A percentile compares a stretch with the other conserved stretches of the same genome.
Evolutionary conservation across 176 grass and related monocot genomes (phyloP).

Genomic region (Coix lacrymajobi): DNA sequence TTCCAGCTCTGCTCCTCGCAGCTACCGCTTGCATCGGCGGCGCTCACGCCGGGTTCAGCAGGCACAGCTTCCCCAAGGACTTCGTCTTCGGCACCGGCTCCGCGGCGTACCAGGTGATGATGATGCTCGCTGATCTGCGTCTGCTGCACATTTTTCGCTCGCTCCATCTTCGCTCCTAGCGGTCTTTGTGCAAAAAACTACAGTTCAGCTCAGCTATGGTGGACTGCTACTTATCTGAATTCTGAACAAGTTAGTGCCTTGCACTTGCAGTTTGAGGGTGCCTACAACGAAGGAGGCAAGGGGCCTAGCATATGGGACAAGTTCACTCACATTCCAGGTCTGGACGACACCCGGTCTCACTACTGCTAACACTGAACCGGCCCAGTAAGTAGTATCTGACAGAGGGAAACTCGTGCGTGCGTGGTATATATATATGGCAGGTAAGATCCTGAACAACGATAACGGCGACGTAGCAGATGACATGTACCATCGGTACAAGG

Average conservation of each 20-base stretch:
- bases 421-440: no score
- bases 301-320: slow-evolving; percentile 57
- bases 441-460: slow-evolving; percentile 46
- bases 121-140: neutral
- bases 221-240: no score
- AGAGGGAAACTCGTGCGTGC: neutral
- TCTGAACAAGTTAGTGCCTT: neutral
- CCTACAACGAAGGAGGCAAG: slow-evolving; percentile 25
- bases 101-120: slow-evolving; percentile 46
- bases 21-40: neutral
- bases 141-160: neutral
- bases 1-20: neutral
- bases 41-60: neutral
- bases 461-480: slow-evolving; percentile 59
- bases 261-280: slow-evolving; percentile 64
- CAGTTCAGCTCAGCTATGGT: neutral
- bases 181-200: no score
- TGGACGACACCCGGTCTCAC: neutral
- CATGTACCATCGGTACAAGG: slow-evolving; percentile 74
- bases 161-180: neutral
- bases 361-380: neutral
- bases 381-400: neutral
- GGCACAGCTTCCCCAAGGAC: slow-evolving; percentile 38
- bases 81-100: slow-evolving; percentile 60
- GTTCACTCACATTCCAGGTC: slow-evolving; percentile 51